These are phyloP conservation scores for Cladosporium sp. DNA, from an alignment of 2,329 filamentous ascomycete species.

Conservation along the genomic window DNA sequence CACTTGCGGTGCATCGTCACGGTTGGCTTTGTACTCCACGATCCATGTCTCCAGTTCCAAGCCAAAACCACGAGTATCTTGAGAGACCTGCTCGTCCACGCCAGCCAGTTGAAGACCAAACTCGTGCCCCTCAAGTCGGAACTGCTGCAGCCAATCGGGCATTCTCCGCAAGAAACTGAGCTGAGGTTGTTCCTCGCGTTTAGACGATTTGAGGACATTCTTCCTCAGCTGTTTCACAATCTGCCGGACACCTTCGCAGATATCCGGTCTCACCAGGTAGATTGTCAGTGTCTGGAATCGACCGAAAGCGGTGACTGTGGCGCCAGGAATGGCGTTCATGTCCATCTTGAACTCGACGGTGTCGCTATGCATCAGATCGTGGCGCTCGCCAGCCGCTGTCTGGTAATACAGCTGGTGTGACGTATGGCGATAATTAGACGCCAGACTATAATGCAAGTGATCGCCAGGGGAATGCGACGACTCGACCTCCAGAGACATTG, in stretches of 20 bases:
- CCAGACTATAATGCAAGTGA: slow-evolving; percentile 81
- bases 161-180: slow-evolving; percentile 71
- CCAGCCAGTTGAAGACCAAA: slow-evolving; percentile 90
- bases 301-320: slow-evolving; percentile 75
- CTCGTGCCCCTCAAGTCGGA: slow-evolving; percentile 80
- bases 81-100: slow-evolving; percentile 76
- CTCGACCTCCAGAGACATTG: slow-evolving; percentile 86
- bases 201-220: slow-evolving; percentile 49
- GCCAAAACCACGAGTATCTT: slow-evolving; percentile 75
- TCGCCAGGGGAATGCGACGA: slow-evolving; percentile 88
- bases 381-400: slow-evolving; percentile 73
- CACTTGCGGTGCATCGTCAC: slow-evolving; percentile 49
- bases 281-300: slow-evolving; percentile 82
- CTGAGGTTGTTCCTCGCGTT: slow-evolving; percentile 32
- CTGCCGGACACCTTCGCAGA: slow-evolving; percentile 85
- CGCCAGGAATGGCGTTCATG: slow-evolving; percentile 77
- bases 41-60: slow-evolving; percentile 85
- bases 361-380: slow-evolving; percentile 84
- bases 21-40: slow-evolving; percentile 79
- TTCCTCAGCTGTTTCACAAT: slow-evolving; percentile 80
- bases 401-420: slow-evolving; percentile 94
- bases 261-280: slow-evolving; percentile 86
- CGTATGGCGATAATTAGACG: slow-evolving; percentile 75
- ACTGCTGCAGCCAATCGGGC: slow-evolving; percentile 79
- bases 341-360: slow-evolving; percentile 83